phyloP scores from a whole-genome alignment of 1,284 basidiomycete genomes.

The Ustilago xerochloae region DNA sequence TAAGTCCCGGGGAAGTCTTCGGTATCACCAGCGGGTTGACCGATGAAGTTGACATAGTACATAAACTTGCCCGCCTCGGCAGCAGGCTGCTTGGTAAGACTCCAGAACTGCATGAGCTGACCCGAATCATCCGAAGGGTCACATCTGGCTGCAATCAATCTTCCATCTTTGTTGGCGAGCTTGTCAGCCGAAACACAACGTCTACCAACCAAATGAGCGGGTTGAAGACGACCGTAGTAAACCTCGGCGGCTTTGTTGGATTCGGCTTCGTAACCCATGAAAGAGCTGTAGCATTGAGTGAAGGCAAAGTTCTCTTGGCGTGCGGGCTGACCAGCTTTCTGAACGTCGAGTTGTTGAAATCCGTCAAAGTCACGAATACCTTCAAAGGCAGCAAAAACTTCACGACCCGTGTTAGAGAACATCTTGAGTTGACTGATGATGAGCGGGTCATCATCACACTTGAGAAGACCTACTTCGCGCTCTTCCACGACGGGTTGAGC shows the following conservation, averaged over 20 bases:
- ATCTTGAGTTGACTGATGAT: slow-evolving; percentile 40
- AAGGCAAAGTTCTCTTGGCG: slow-evolving; percentile 44
- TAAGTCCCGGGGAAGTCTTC: slow-evolving; percentile 39
- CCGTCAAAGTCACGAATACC: slow-evolving; percentile 42
- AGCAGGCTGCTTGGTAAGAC: slow-evolving; percentile 43
- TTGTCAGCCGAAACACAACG: slow-evolving; percentile 44
- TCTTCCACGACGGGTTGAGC: slow-evolving; percentile 35
- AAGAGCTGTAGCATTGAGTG: slow-evolving; percentile 34
- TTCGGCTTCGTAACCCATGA: slow-evolving; percentile 41
- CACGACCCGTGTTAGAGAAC: slow-evolving; percentile 22
- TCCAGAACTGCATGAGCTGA: slow-evolving; percentile 51
- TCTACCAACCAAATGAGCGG: slow-evolving; percentile 35
- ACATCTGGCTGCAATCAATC: slow-evolving; percentile 43
- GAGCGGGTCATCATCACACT: slow-evolving; percentile 29
- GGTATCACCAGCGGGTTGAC: slow-evolving; percentile 21
- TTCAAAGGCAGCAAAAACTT: slow-evolving; percentile 39
- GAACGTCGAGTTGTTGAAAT: slow-evolving; percentile 43
- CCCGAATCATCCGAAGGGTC: slow-evolving; percentile 41
- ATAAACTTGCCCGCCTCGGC: slow-evolving; percentile 11
- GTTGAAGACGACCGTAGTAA: slow-evolving; percentile 46
- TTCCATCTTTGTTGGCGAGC: slow-evolving; percentile 13
- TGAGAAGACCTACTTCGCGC: slow-evolving; percentile 32
- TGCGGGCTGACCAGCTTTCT: slow-evolving; percentile 29
- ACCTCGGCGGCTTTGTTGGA: slow-evolving; percentile 45
- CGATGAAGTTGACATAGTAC: slow-evolving; percentile 51